Percentiles rank a stretch among this genome's conserved stretches.
These are phyloP conservation scores for Lactarius vividus DNA, from an alignment of 768 basidiomycete genomes.

Conservation along the genomic window DNA sequence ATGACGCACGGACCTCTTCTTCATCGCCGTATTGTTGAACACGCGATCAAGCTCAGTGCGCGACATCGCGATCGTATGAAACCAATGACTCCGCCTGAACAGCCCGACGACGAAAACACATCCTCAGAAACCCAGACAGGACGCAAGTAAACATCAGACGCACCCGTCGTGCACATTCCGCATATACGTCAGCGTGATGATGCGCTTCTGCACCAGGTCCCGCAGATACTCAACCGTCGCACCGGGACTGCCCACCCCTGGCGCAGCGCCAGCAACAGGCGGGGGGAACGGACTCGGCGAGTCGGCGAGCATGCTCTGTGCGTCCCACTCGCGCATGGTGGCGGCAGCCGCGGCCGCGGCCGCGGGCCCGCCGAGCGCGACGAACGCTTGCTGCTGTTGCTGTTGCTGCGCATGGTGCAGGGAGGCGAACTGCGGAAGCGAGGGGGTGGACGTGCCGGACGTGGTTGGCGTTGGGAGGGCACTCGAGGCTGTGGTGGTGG, in stretches of 20 bases:
- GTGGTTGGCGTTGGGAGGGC: constrained; percentile 26
- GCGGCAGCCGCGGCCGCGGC: constrained; percentile 28
- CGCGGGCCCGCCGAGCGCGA: neutral
- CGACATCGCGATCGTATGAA: constrained; percentile 81
- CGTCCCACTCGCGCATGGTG: constrained; percentile 63
- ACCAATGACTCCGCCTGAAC: constrained; percentile 77
- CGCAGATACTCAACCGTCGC: constrained; percentile 77
- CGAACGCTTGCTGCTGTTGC: neutral
- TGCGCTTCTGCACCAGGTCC: constrained; percentile 78
- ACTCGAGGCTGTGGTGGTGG: constrained; percentile 24
- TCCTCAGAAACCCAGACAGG: neutral
- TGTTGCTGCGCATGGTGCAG: constrained; percentile 6
- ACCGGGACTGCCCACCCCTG: constrained; percentile 38
- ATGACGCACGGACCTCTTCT: constrained; percentile 59
- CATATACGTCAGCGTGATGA: constrained; percentile 81
- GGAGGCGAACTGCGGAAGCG: constrained; percentile 26
- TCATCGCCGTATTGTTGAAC: constrained; percentile 74
- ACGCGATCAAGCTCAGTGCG: constrained; percentile 68
- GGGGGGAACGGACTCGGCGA: constrained; percentile 16
- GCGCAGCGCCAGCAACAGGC: neutral
- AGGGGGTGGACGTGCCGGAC: constrained; percentile 29
- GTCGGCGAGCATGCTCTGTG: constrained; percentile 61
- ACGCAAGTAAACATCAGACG: constrained; percentile 32
- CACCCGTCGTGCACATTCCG: constrained; percentile 86
- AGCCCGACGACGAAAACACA: neutral